Evolutionary conservation across 1,284 basidiomycete species (phyloP), one percentile per base, ranked within the genome.

Genomic region (Grifola frondosa): DNA sequence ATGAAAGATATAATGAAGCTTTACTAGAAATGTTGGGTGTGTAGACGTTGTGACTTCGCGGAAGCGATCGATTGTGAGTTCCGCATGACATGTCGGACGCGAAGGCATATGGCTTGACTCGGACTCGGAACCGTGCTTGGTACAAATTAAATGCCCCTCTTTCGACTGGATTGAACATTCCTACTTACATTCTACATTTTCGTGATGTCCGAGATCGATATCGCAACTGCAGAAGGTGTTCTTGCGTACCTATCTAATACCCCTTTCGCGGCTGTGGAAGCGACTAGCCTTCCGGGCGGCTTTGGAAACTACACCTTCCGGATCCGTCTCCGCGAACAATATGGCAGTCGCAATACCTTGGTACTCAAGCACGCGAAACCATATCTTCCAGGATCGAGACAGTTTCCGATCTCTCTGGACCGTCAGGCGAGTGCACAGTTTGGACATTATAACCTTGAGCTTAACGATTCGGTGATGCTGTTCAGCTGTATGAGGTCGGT

Each of bases 361-460:
- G 66, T 85, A 17, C 49, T 82, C 33, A 85, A 84, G 59, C 77
- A 83, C 62, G 70, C 70, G 1, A 69, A 76, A 41, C 64, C 72
- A 16, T 77, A 75, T 44, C 20, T 56, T 10, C 47, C 54, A 3
- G 42, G 55, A 60, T 15, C 54, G 57, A n/a, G 40, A 37, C 13
- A 56, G 42, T 28, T 58, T 29, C 16, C 65, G 10, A 62, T 83
- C 28, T 63, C 68, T 10, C 48, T 76, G 11, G 68, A 71, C 28
- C 68, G 82, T 48, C 81, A 84, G 74, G 81, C 80, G 42, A 48
- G 63, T 12, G n/a, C 15, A 15, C 16, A 2, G 13, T 25, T 11
- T n/a, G 12, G 15, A 20, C 4, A 22, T 6, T 9, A 19, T 15
- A 34, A 35, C 10, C n/a, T 21, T 24, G 12, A 40, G 42, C 16